Conservation (phyloP, 768 basidiomycete species). For the Rhodotorula kratochvilovae region DNA sequence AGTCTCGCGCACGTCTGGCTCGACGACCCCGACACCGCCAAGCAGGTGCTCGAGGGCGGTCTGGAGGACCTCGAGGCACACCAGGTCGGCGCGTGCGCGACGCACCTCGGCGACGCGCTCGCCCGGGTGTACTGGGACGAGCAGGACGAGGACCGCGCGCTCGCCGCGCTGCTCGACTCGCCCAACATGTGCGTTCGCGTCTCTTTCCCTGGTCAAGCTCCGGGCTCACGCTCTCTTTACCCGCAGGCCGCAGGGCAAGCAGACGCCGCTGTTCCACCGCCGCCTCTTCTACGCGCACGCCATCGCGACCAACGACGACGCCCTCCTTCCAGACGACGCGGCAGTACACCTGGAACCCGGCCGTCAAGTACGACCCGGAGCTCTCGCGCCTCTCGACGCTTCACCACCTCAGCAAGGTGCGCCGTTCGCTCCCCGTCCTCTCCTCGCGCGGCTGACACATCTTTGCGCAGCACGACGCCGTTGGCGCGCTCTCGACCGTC, state of each 20-base stretch:
- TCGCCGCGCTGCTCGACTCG: constrained; percentile 23
- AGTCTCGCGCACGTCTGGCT: constrained; percentile 68
- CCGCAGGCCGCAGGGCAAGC: not conserved
- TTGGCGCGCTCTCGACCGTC: constrained; percentile 9
- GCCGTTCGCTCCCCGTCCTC: not conserved
- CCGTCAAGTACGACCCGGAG: constrained; percentile 29
- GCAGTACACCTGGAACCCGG: not conserved
- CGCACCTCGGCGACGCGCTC: constrained; percentile 12
- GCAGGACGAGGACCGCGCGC: constrained; percentile 27
- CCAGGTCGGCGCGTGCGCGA: not conserved
- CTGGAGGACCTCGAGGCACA: constrained; percentile 51
- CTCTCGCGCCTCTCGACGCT: constrained; percentile 7
- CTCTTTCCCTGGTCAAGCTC: no score
- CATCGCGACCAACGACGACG: constrained; percentile 23
- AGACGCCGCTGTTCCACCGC: constrained; percentile 32
- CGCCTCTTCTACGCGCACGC: constrained; percentile 23
- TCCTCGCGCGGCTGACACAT: no score
- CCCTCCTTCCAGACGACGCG: constrained; percentile 8
- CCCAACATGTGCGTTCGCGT: constrained; percentile 18
- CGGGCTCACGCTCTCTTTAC: no score
- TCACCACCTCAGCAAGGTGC: constrained; percentile 20
- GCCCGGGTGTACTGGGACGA: constrained; percentile 19
- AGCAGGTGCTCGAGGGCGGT: constrained; percentile 65
- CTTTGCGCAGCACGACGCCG: constrained; percentile 2
- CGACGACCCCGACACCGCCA: constrained; percentile 60